Evolutionary conservation across 1,284 basidiomycete genomes (phyloP).

Genomic region (Volvariella surrecta): DNA sequence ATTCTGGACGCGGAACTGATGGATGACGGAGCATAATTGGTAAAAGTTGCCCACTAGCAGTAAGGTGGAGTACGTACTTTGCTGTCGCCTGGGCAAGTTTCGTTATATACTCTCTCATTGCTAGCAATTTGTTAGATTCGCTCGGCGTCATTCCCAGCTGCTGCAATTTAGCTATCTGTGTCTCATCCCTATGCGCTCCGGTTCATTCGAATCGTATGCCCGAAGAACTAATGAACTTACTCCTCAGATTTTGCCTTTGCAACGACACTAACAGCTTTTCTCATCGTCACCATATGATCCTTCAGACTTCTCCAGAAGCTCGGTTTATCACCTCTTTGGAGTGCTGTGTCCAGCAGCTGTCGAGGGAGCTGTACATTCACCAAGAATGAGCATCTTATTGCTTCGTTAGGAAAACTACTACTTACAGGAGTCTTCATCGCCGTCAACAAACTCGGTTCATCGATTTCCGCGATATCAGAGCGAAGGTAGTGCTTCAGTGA

Average conservation of each 20-base stretch:
- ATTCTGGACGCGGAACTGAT: slow-evolving; percentile 55
- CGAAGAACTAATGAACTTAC: slow-evolving; percentile 30
- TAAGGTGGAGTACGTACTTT: slow-evolving; percentile 21
- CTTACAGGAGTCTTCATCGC: slow-evolving; percentile 75
- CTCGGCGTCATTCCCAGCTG: slow-evolving; percentile 73
- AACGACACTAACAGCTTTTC: slow-evolving; percentile 39
- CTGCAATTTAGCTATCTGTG: slow-evolving; percentile 63
- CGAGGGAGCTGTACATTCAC: too few relatives aligned
- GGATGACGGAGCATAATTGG: background rate
- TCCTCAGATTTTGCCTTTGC: slow-evolving; percentile 63
- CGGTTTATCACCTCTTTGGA: slow-evolving; percentile 51
- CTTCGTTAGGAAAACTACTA: slow-evolving; percentile 5
- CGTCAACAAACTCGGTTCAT: slow-evolving; percentile 66
- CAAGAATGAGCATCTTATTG: slow-evolving; percentile 11
- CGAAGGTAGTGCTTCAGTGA: slow-evolving; percentile 80
- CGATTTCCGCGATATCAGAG: slow-evolving; percentile 76
- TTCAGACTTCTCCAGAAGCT: slow-evolving; percentile 72
- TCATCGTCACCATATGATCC: slow-evolving; percentile 57
- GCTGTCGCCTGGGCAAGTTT: slow-evolving; percentile 68
- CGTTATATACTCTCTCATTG: slow-evolving; percentile 83
- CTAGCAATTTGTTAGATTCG: slow-evolving; percentile 77
- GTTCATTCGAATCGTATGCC: background rate
- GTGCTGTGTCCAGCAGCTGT: too few relatives aligned
- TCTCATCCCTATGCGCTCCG: slow-evolving; percentile 53
- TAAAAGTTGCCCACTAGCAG: background rate